phyloP scores from a whole-genome alignment of 768 basidiomycete species.

The Boletus rubroflammeus region DNA sequence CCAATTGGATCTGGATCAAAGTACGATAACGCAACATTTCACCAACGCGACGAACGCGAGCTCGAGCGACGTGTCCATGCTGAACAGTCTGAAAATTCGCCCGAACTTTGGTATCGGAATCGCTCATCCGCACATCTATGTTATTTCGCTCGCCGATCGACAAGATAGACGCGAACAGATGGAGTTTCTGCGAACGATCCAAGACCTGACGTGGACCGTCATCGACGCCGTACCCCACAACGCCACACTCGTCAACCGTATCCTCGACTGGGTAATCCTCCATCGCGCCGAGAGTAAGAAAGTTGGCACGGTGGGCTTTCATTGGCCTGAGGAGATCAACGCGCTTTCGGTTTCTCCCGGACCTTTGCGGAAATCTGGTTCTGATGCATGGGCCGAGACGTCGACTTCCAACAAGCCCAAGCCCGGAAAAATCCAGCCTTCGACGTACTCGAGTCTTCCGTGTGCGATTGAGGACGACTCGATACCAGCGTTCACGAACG shows the following conservation, averaged over 20 bases:
- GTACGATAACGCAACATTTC: not conserved
- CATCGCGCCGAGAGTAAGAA: not conserved
- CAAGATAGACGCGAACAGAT: slow-evolving; percentile 54
- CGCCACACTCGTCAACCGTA: slow-evolving; percentile 36
- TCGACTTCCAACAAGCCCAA: not conserved
- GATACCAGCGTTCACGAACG: slow-evolving; percentile 33
- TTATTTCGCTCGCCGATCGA: slow-evolving; percentile 58
- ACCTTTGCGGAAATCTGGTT: slow-evolving; percentile 14
- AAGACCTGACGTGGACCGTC: slow-evolving; percentile 53
- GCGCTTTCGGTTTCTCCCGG: slow-evolving; percentile 15
- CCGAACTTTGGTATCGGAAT: slow-evolving; percentile 32
- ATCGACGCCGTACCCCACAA: slow-evolving; percentile 45
- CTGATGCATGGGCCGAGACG: slow-evolving; percentile 20
- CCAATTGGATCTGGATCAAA: slow-evolving; percentile 15
- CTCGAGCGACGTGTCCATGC: not conserved
- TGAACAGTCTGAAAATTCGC: not conserved
- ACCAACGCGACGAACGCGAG: not conserved
- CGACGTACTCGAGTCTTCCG: slow-evolving; percentile 26
- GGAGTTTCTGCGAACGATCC: slow-evolving; percentile 46
- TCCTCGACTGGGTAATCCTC: slow-evolving; percentile 42
- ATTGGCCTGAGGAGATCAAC: slow-evolving; percentile 40
- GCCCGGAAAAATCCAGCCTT: not conserved
- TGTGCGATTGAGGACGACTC: slow-evolving; percentile 44
- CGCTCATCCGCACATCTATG: slow-evolving; percentile 42
- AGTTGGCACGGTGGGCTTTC: slow-evolving; percentile 17